Evolutionary conservation across 78 protist genomes (phyloP).

Genomic region (Mantamonas sphyraenae): DNA sequence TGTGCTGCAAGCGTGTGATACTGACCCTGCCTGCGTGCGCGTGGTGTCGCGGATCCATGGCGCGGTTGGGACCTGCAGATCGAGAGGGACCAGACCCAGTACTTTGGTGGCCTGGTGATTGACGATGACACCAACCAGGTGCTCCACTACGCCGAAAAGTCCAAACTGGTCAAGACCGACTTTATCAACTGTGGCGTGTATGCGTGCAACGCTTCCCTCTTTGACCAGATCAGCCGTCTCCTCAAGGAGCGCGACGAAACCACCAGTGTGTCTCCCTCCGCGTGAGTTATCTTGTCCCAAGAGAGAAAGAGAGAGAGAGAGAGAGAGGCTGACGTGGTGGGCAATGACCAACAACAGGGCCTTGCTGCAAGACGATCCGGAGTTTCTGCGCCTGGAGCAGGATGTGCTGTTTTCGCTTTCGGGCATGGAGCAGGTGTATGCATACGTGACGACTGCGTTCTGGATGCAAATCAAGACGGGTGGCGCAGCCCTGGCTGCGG

Average conservation of each 20-base stretch:
- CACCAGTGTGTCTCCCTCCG: too few species aligned
- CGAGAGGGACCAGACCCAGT: neutral
- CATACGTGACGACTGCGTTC: neutral
- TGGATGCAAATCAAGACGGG: constrained; percentile 14
- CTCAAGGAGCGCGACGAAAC: too few species aligned
- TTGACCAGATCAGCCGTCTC: neutral
- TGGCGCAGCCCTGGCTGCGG: neutral
- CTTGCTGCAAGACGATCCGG: too few species aligned
- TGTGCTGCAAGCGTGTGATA: neutral
- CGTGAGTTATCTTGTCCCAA: too few species aligned
- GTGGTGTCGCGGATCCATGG: too few species aligned
- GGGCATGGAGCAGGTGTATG: neutral
- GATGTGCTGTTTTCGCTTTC: neutral
- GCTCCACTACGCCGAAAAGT: constrained; percentile 45
- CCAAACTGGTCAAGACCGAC: too few species aligned
- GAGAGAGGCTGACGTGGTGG: too few species aligned
- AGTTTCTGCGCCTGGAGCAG: neutral
- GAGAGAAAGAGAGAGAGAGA: too few species aligned
- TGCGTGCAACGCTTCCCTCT: neutral
- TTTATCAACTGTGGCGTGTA: constrained; percentile 35
- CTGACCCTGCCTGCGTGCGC: neutral
- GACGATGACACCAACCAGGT: neutral
- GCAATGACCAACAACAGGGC: too few species aligned
- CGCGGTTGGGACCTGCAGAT: too few species aligned
- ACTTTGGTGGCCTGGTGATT: neutral